Base-by-base conservation (phyloP, 1,139 yeast genomes). In the Casaregolazyma suthepensis region DNA sequence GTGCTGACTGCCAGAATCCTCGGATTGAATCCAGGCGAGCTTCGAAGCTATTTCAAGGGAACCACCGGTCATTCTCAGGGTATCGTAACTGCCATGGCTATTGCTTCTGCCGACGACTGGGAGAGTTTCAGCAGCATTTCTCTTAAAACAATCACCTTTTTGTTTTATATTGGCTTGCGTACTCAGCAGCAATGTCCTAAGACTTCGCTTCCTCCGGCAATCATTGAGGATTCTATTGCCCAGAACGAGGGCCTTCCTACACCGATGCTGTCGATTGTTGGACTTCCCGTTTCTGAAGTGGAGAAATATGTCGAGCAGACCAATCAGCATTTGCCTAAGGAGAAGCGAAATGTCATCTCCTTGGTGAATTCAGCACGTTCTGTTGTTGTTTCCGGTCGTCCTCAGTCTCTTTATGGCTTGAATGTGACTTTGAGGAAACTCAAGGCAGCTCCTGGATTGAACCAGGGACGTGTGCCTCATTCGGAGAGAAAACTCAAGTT, bases 51-150 rank as follows among this genome's bases (percentile, higher is more conserved):
- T 64, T 75, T 91, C 57, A 72, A 80, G 52, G 98, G 98, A 67
- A 82, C 97, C 47, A 91, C 98, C 52, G 99, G 99, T 74, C 99
- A 93, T 72, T 91, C 98, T 44, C 99, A 93, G 77, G 99, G 99
- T 75, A 77, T 93, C 65, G 87, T 93, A 55, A 88, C 97, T 44
- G 95, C 99, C 42, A 81, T 90, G 60, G 96, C 96, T 42, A 80
- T 93, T 64, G 87, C 98, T 45, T 82, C 91, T 57, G 80, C 96
- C 20, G 84, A 82, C 66, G 78, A 87, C 50, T 91, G 98, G 98
- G 87, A 82, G 15, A 80, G 89, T 22, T 93, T 88, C 75, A 78
- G 79, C 69, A 75, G 74, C 54, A 79, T 85, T 62, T 76, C 96
- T 54, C 73, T 83, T 63, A 87, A 87, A 73, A 90, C 96, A 38